A percentile compares a stretch with the other conserved stretches of the same genome.
Conservation (phyloP, 805 yeast species). For the Danielozyma ontarioensis region DNA sequence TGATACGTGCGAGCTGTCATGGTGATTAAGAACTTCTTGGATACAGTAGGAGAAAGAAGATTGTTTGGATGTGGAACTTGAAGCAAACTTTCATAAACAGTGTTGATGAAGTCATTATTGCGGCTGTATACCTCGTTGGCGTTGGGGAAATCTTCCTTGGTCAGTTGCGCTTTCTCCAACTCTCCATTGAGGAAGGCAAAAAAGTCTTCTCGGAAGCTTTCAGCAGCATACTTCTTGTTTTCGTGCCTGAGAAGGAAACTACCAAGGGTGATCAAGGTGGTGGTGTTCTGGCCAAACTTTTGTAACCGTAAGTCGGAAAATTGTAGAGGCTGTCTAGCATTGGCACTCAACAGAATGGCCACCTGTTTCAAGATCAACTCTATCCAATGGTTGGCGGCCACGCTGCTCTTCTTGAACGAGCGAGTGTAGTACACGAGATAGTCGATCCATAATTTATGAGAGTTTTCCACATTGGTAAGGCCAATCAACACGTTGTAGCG, state of each 20-base stretch:
- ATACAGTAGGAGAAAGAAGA: conserved; percentile 16
- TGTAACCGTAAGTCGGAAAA: conserved; percentile 12
- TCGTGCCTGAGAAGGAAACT: conserved; percentile 22
- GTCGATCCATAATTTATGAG: conserved; percentile 22
- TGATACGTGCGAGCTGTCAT: conserved; percentile 31
- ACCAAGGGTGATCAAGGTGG: conserved; percentile 20
- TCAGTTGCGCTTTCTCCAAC: conserved; percentile 9
- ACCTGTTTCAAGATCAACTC: conserved; percentile 19
- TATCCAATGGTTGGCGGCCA: conserved; percentile 33
- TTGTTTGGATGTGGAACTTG: conserved; percentile 13
- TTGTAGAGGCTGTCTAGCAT: conserved; percentile 10
- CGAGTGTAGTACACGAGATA: conserved; percentile 16
- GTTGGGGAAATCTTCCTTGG: conserved; percentile 1
- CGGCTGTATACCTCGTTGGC: conserved; percentile 8
- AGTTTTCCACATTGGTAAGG: conserved; percentile 9
- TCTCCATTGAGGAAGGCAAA: conserved; percentile 16
- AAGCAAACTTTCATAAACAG: conserved; percentile 25
- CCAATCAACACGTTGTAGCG: conserved; percentile 31
- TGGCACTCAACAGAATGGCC: conserved; percentile 11
- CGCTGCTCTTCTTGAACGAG: conserved; percentile 21
- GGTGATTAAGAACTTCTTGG: conserved; percentile 27
- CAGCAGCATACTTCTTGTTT: conserved; percentile 9
- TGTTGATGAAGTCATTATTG: conserved; percentile 21
- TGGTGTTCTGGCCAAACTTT: conserved; percentile 19
- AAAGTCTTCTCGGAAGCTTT: conserved; percentile 22